Conservation (phyloP, 805 yeast genomes). For the Komagataella phaffii region DNA sequence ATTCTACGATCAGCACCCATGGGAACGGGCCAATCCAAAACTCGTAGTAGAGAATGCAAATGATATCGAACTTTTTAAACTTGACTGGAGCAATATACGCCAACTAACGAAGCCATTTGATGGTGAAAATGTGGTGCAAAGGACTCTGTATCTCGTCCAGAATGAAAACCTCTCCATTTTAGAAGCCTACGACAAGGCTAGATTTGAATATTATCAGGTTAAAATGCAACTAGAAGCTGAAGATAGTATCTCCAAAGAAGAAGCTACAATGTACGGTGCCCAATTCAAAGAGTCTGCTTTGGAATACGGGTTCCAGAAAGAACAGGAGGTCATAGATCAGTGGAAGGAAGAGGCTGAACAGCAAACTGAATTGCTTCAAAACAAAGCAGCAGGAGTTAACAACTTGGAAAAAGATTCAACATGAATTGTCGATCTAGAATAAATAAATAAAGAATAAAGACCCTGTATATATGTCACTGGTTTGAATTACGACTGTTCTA, state of each 20-base stretch:
- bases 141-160: constrained; percentile 44
- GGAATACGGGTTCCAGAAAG: constrained; percentile 57
- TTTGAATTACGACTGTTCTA: background rate
- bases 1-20: constrained; percentile 90
- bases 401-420: background rate
- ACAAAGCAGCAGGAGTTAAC: background rate
- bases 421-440: background rate
- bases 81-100: constrained; percentile 70
- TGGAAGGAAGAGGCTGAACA: constrained; percentile 67
- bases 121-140: constrained; percentile 80
- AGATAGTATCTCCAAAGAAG: constrained; percentile 62
- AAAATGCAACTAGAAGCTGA: constrained; percentile 78
- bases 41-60: constrained; percentile 66
- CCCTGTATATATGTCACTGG: background rate
- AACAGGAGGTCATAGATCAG: constrained; percentile 52
- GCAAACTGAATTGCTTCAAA: constrained; percentile 31
- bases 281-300: constrained; percentile 48
- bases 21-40: constrained; percentile 93
- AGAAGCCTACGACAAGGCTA: constrained; percentile 74
- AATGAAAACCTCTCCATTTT: constrained; percentile 25
- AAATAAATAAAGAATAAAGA: background rate
- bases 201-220: constrained; percentile 77
- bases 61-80: constrained; percentile 26
- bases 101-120: constrained; percentile 68
- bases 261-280: constrained; percentile 76